A percentile compares a stretch with the other conserved stretches of the same genome.
These are phyloP conservation scores for Euphorbia peplus DNA, from an alignment of 345 rosid species.

Conservation along the genomic window DNA sequence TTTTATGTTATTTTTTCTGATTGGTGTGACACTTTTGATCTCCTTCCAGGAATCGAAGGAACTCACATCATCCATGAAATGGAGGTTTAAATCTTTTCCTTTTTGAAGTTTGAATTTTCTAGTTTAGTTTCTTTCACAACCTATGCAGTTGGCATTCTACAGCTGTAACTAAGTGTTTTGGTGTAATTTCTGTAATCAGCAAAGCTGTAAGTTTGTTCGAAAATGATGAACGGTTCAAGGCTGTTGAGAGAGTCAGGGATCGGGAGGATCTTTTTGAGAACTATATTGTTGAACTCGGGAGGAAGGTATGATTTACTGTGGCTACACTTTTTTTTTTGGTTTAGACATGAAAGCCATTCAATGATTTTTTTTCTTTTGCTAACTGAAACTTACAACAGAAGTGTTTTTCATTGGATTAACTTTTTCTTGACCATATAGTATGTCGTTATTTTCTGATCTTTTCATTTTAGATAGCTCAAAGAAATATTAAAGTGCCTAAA, in stretches of 20 bases:
- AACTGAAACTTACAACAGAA: background rate
- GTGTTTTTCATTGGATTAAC: background rate
- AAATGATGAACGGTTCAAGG: constrained; percentile 91
- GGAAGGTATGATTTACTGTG: constrained; percentile 56
- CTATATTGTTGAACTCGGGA: constrained; percentile 81
- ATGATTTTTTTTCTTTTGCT: background rate
- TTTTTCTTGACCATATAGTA: background rate
- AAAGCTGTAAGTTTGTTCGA: constrained; percentile 85
- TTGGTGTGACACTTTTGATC: constrained; percentile 22
- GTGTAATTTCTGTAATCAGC: constrained; percentile 42
- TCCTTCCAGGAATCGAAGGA: constrained; percentile 74
- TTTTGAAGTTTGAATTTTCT: constrained; percentile 8
- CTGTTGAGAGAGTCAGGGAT: constrained; percentile 83
- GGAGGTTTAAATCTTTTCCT: constrained; percentile 55
- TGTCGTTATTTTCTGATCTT: background rate
- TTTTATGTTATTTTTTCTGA: constrained; percentile 18
- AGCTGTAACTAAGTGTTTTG: constrained; percentile 15
- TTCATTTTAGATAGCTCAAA: background rate
- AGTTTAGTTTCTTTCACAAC: background rate
- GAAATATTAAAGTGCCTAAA: background rate
- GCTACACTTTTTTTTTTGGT: background rate
- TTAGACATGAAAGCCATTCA: background rate
- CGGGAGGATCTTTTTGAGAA: constrained; percentile 89
- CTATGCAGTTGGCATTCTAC: background rate
- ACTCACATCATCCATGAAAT: constrained; percentile 79